Evolutionary conservation across 106 monocot species (phyloP).

Genomic region (Agapanthus africanus): DNA sequence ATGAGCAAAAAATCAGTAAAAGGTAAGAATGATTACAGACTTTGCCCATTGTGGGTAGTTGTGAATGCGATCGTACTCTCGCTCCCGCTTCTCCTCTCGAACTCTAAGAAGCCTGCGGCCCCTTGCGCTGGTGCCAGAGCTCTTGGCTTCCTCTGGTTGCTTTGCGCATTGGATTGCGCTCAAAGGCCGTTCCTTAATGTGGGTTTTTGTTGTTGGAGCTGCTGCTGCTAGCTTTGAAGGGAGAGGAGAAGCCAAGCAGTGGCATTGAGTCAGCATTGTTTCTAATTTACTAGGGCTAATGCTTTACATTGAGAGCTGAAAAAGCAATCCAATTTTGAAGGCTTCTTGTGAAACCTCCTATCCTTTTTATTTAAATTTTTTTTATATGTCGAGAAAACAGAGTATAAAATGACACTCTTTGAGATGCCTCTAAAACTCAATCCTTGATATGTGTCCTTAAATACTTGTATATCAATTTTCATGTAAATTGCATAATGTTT

Average conservation of each 20-base stretch:
- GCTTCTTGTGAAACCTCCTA: no score
- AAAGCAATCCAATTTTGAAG: no score
- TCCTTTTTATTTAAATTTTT: no score
- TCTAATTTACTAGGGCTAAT: no score
- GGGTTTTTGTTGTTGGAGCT: not conserved
- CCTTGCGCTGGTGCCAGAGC: constrained; percentile 77
- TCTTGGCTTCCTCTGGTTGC: constrained; percentile 17
- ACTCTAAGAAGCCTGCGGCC: constrained; percentile 77
- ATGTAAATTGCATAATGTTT: no score
- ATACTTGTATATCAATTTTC: no score
- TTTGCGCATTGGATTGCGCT: not conserved
- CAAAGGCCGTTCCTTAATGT: not conserved
- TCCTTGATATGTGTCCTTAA: no score
- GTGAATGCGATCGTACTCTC: constrained; percentile 61
- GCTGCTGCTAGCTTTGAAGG: not conserved
- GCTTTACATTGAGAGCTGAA: no score
- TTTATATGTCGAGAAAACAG: no score
- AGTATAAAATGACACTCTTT: no score
- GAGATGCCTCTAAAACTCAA: no score
- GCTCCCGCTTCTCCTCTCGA: constrained; percentile 77
- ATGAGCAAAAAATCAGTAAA: no score
- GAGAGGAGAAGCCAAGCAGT: not conserved
- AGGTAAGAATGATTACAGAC: constrained; percentile 25
- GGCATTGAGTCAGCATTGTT: constrained; percentile 5
- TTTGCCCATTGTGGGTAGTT: constrained; percentile 94